phyloP scores from a whole-genome alignment of 2,329 filamentous ascomycete species.

The Ampelomyces quisqualis region DNA sequence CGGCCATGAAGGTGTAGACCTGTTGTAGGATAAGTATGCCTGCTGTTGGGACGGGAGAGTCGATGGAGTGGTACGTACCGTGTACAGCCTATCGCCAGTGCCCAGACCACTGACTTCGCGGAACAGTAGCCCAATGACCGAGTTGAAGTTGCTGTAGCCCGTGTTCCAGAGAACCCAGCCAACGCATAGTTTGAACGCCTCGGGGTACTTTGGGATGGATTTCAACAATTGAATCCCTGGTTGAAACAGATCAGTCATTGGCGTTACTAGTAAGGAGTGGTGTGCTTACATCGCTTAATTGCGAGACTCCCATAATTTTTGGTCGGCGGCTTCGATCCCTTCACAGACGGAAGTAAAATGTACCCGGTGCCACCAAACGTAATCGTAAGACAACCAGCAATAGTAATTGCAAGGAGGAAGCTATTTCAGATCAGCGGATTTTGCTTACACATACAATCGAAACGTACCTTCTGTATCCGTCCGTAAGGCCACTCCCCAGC shows the following conservation, averaged over 20 bases:
- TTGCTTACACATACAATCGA: background rate
- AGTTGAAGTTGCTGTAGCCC: conserved; percentile 18
- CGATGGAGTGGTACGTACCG: conserved; percentile 8
- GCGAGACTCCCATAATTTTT: conserved; percentile 5
- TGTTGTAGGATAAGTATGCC: no score
- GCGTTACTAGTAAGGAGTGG: background rate
- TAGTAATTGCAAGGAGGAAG: conserved; percentile 7
- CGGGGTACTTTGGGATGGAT: conserved; percentile 13
- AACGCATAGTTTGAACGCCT: conserved; percentile 22
- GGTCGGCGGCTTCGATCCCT: conserved; percentile 4
- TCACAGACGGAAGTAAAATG: conserved; percentile 4
- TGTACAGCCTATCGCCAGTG: conserved; percentile 14
- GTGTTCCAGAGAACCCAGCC: conserved; percentile 26
- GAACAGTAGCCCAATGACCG: conserved; percentile 12
- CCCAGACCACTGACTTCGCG: conserved; percentile 19
- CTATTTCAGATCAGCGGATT: background rate
- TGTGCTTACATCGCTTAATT: conserved; percentile 1
- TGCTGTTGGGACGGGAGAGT: no score
- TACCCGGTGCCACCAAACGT: conserved; percentile 4
- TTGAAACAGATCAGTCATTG: background rate
- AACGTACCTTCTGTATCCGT: conserved; percentile 5
- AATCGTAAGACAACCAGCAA: conserved; percentile 4
- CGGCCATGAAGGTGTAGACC: conserved; percentile 18
- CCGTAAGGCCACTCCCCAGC: conserved; percentile 1
- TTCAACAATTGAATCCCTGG: conserved; percentile 14